These are phyloP conservation scores for Venturia carpophila DNA, from an alignment of 2,329 filamentous ascomycete genomes.

Conservation along the genomic window DNA sequence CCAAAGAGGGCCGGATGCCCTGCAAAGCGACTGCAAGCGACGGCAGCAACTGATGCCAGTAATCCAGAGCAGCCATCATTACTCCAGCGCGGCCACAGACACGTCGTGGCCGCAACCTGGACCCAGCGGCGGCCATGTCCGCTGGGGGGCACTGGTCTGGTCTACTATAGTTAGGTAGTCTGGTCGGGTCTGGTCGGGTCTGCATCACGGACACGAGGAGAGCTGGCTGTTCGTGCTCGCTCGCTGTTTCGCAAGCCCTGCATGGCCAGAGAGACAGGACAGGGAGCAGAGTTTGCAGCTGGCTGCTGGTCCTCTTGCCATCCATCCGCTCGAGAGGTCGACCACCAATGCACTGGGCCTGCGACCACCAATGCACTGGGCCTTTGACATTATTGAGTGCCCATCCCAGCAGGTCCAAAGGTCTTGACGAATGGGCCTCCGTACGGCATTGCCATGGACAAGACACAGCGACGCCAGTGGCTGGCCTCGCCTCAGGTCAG, in stretches of 20 bases:
- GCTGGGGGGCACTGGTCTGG: too few species aligned
- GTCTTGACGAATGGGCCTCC: not conserved
- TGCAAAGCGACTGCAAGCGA: too few species aligned
- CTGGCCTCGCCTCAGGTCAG: not conserved
- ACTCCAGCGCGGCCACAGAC: not conserved
- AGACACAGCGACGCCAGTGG: not conserved
- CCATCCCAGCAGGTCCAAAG: not conserved
- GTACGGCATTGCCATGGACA: too few species aligned
- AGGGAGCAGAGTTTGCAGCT: slow-evolving; percentile 4
- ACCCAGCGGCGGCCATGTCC: not conserved
- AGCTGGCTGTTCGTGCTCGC: too few species aligned
- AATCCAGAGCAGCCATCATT: not conserved
- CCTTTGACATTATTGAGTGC: too few species aligned
- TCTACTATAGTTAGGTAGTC: too few species aligned
- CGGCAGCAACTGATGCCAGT: not conserved
- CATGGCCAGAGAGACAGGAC: not conserved
- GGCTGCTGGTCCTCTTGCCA: not conserved
- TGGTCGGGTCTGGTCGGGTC: too few species aligned
- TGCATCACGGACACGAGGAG: not conserved
- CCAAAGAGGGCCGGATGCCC: not conserved
- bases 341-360: too few species aligned
- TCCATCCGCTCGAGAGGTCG: too few species aligned
- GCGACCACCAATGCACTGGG: not conserved
- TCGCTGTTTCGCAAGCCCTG: slow-evolving; percentile 2
- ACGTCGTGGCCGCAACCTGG: not conserved